phyloP scores from a whole-genome alignment of 2,329 filamentous ascomycete species.

The Diplodia sapinea region DNA sequence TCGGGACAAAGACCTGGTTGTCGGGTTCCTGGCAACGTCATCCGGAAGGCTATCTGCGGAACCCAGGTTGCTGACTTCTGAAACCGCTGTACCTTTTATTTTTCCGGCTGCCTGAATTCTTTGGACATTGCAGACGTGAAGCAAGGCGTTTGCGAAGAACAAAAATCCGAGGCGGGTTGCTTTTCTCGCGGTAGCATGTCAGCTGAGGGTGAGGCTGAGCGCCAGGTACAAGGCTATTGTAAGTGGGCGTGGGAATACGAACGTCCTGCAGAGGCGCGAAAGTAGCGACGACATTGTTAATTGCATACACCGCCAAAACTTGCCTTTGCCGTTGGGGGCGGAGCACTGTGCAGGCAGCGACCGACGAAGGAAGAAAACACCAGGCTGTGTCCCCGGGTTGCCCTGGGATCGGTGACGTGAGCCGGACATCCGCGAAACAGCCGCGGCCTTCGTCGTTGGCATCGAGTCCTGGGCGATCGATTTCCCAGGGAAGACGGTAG shows the following conservation, averaged over 20 bases:
- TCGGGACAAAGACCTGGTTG: slow-evolving; percentile 21
- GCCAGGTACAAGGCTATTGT: slow-evolving; percentile 2
- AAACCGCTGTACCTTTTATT: neutral
- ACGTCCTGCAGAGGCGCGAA: slow-evolving; percentile 23
- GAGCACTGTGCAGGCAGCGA: slow-evolving; percentile 5
- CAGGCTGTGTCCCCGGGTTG: neutral
- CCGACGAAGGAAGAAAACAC: neutral
- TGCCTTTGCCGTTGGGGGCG: neutral
- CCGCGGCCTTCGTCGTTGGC: slow-evolving; percentile 7
- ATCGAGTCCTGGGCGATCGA: slow-evolving; percentile 19
- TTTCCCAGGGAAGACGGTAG: slow-evolving; percentile 10
- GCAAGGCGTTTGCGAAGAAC: slow-evolving; percentile 5
- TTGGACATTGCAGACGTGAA: neutral
- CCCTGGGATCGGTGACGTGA: slow-evolving; percentile 10
- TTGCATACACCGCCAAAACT: slow-evolving; percentile 26
- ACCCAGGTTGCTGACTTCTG: neutral
- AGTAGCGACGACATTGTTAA: slow-evolving; percentile 19
- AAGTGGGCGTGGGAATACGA: slow-evolving; percentile 11
- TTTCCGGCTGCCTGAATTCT: neutral
- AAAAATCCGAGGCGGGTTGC: neutral
- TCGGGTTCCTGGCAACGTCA: slow-evolving; percentile 1
- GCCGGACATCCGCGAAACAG: slow-evolving; percentile 27
- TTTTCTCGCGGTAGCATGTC: neutral
- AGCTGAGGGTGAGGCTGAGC: slow-evolving; percentile 18
- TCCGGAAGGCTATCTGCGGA: neutral